phyloP scores from a whole-genome alignment of 2,329 filamentous ascomycete genomes.

The Cercospora beticola region DNA sequence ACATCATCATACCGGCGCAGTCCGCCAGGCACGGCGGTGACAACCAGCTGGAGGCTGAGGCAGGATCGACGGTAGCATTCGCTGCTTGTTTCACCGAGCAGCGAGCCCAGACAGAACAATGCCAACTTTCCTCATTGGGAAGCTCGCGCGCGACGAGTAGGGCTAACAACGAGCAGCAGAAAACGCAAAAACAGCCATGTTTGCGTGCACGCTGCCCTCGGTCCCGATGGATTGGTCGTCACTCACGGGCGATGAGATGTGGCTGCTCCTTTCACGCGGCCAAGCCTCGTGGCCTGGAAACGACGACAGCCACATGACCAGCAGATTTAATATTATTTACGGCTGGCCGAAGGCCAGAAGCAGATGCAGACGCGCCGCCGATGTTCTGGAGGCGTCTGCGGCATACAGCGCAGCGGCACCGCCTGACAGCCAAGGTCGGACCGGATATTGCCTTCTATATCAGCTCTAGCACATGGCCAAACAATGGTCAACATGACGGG shows the following conservation, averaged over 20 bases:
- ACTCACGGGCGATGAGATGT: not conserved
- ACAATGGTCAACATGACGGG: not conserved
- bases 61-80: not conserved
- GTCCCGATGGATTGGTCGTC: not conserved
- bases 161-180: not conserved
- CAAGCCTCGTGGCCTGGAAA: constrained; percentile 5
- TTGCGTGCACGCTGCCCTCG: not conserved
- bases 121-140: not conserved
- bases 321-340: not conserved
- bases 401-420: not conserved
- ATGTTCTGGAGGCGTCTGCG: not conserved
- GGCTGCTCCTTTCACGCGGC: constrained; percentile 7
- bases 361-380: not conserved
- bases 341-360: not conserved
- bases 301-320: constrained; percentile 1
- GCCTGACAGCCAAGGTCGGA: not conserved
- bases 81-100: not conserved
- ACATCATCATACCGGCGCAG: not conserved
- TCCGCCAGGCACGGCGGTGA: not conserved
- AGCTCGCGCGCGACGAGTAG: not conserved
- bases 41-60: not conserved
- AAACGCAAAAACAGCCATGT: not conserved
- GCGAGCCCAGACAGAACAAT: not conserved
- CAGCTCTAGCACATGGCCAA: not conserved
- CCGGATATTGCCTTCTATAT: not conserved